A percentile compares a stretch with the other conserved stretches of the same genome.
Evolutionary conservation across 176 grass and related monocot species (phyloP).

Genomic region (Lolium rigidum): DNA sequence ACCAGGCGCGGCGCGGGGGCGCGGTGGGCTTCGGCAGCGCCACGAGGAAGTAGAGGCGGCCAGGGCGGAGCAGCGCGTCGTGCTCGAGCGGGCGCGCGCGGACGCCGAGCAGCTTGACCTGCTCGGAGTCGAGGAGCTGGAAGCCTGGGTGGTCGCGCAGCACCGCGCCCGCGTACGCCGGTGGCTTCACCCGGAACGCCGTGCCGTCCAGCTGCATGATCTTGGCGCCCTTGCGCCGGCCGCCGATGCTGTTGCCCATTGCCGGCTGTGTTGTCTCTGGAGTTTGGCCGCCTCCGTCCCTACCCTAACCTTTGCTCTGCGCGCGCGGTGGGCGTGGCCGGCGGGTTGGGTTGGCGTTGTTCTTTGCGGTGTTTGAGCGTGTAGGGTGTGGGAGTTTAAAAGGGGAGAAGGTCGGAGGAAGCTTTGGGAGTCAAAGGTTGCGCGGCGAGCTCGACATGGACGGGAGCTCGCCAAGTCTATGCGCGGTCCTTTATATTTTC

Average conservation of each 20-base stretch:
- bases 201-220: constrained; percentile 97
- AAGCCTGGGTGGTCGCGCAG: constrained; percentile 73
- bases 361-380: constrained; percentile 35
- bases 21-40: constrained; percentile 56
- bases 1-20: constrained; percentile 68
- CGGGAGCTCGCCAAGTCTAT: too few relatives aligned
- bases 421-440: constrained; percentile 53
- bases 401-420: constrained; percentile 10
- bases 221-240: constrained; percentile 77
- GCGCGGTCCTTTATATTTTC: too few relatives aligned
- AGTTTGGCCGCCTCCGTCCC: too few relatives aligned
- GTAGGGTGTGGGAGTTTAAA: constrained; percentile 43
- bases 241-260: constrained; percentile 91
- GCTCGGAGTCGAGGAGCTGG: constrained; percentile 60
- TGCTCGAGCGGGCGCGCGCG: constrained; percentile 60
- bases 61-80: constrained; percentile 60
- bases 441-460: neutral
- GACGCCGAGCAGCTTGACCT: constrained; percentile 77
- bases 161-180: constrained; percentile 54
- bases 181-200: constrained; percentile 72
- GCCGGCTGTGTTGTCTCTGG: neutral
- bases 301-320: neutral
- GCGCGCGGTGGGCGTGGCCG: neutral
- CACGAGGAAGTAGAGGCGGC: constrained; percentile 90
- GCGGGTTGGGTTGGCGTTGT: constrained; percentile 1